Evolutionary conservation across 1,284 basidiomycete genomes (phyloP), one percentile per base, ranked within the genome.

Genomic region (Golubevia pallescens): DNA sequence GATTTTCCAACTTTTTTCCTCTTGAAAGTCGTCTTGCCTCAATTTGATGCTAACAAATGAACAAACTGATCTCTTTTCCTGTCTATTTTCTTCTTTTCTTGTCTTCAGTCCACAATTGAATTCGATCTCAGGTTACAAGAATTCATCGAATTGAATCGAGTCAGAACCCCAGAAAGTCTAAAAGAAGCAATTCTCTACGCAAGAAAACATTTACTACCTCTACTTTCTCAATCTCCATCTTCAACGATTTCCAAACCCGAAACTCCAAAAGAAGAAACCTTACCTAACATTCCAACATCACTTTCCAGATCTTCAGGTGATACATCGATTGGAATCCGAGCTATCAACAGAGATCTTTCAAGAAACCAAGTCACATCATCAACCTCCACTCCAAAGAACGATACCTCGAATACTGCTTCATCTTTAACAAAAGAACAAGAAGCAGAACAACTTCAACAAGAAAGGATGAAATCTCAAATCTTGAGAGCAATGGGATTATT

Each of bases 121-220:
- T 97, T 98, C 85, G 93, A 95, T 67, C 90, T 99, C 32, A 90
- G 97, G 20, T 88, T 97, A 57, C 97, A 99, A 86, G 95, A 98
- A 86, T 98, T 93, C 84, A 94, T 99, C 77, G 97, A 99, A 86
- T n/a, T 78, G 2, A n/a, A n/a, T n/a, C n/a, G n/a, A 89, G 10
- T 38, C 10, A 38, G 34, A 38, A 38, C 34, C 10, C 34, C 34
- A 38, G 42, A 48, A 48, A 13, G 10, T 48, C 62, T 72, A 13
- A 28, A 51, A 19, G 68, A 74, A 3, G 81, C 80, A 1, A 78
- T 80, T 10, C 42, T 52, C 1, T 84, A 84, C 56, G 70, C 72
- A 0, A 63, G 79, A 0, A 58, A 65, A 13, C 69, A 83, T 56
- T 61, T 84, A 3, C 23, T 77, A 1, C 71, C 77, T 0, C 56